These are phyloP conservation scores for Cornus controversa DNA, from an alignment of 148 eudicot genomes.

Conservation along the genomic window DNA sequence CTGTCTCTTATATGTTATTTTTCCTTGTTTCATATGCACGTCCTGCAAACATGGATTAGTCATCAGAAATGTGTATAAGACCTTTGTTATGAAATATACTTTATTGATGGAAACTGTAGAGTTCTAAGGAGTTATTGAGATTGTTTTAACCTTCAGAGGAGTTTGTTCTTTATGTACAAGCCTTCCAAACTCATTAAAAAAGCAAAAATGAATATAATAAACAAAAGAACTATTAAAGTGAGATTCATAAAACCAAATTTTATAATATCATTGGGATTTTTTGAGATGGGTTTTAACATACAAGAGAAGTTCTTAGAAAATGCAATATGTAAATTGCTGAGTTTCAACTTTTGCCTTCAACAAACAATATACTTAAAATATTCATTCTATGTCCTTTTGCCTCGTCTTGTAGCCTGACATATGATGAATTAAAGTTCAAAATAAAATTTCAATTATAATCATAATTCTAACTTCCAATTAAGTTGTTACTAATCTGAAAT, in stretches of 20 bases:
- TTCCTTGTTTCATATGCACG: not conserved
- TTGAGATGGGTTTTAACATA: too few species aligned
- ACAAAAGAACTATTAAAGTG: not conserved
- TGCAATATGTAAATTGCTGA: not conserved
- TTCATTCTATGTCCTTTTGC: not conserved
- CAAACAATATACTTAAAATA: not conserved
- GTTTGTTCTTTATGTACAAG: not conserved
- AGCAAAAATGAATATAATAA: not conserved
- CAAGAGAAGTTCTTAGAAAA: not conserved
- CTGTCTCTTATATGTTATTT: not conserved
- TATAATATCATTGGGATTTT: not conserved
- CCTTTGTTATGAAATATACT: not conserved
- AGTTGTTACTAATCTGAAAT: constrained; percentile 21
- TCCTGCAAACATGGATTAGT: not conserved
- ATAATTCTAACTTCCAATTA: constrained; percentile 15
- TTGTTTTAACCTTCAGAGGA: not conserved
- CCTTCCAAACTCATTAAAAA: not conserved
- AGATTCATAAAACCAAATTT: not conserved
- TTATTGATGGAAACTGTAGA: too few species aligned
- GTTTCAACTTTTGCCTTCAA: not conserved
- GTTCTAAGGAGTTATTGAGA: not conserved
- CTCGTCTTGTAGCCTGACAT: not conserved
- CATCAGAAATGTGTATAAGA: not conserved
- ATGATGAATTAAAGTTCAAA: not conserved
- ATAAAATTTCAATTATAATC: not conserved